Conservation (phyloP, 140 eudicot species). For the Ambrosia hybrid region DNA sequence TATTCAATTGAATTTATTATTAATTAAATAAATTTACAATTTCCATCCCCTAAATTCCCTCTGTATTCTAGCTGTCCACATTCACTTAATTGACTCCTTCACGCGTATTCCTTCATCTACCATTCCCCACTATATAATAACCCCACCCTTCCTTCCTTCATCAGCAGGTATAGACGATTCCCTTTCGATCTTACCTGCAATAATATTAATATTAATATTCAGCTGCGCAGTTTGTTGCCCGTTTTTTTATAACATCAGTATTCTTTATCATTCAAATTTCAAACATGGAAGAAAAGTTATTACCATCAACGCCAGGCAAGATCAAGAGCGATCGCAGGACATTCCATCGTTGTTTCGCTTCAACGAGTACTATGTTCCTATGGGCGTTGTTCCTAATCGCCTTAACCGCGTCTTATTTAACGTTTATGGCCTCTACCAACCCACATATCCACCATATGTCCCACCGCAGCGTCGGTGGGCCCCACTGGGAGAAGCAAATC, state of each 20-base stretch:
- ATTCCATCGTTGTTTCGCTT: slow-evolving; percentile 46
- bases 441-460: slow-evolving; percentile 18
- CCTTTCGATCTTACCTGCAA: slow-evolving; percentile 20
- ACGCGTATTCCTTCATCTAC: slow-evolving; percentile 24
- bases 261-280: not conserved
- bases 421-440: slow-evolving; percentile 38
- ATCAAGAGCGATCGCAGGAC: slow-evolving; percentile 44
- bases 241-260: no score
- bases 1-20: not conserved
- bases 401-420: slow-evolving; percentile 47
- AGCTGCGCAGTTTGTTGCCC: not conserved
- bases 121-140: slow-evolving; percentile 35
- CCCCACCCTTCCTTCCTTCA: not conserved
- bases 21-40: slow-evolving; percentile 14
- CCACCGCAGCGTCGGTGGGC: slow-evolving; percentile 11
- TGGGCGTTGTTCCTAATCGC: slow-evolving; percentile 49
- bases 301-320: slow-evolving; percentile 56
- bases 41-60: slow-evolving; percentile 14
- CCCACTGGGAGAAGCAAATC: slow-evolving; percentile 47
- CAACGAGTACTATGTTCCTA: slow-evolving; percentile 50
- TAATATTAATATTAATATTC: not conserved
- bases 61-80: slow-evolving; percentile 38
- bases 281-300: slow-evolving; percentile 31
- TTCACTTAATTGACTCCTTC: slow-evolving; percentile 17
- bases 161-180: slow-evolving; percentile 33